Conservation (phyloP, 129 eudicot species). For the Artemisia annua region DNA sequence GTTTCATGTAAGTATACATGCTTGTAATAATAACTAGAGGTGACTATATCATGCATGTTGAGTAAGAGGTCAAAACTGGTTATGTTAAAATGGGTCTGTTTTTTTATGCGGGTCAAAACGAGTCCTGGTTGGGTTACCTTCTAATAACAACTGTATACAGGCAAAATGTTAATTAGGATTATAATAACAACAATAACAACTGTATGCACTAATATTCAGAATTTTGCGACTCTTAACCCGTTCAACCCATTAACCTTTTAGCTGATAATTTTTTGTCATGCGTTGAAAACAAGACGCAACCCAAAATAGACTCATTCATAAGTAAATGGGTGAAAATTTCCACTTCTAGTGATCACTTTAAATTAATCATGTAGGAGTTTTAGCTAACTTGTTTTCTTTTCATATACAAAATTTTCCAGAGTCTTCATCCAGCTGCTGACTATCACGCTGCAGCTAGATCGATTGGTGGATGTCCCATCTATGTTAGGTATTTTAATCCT, state of each 20-base stretch:
- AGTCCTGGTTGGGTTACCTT: too few species aligned
- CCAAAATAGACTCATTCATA: background rate
- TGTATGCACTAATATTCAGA: background rate
- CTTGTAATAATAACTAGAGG: background rate
- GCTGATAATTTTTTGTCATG: background rate
- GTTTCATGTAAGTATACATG: slow-evolving; percentile 77
- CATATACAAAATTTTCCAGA: slow-evolving; percentile 43
- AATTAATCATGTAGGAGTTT: background rate
- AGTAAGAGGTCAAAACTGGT: background rate
- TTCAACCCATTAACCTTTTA: background rate
- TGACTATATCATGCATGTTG: background rate
- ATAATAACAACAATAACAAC: background rate
- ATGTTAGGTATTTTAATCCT: slow-evolving; percentile 62
- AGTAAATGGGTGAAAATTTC: background rate
- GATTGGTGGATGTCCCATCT: slow-evolving; percentile 89
- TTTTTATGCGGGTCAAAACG: too few species aligned
- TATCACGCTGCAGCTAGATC: slow-evolving; percentile 96
- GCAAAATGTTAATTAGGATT: background rate
- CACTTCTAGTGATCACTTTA: background rate
- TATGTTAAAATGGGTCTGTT: background rate
- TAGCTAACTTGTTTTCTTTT: slow-evolving; percentile 10
- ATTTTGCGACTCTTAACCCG: background rate
- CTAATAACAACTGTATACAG: too few species aligned
- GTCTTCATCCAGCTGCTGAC: slow-evolving; percentile 91
- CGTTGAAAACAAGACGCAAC: background rate